Evolutionary conservation across 148 eudicot species (phyloP).

Genomic region (Simmondsia chinensis): DNA sequence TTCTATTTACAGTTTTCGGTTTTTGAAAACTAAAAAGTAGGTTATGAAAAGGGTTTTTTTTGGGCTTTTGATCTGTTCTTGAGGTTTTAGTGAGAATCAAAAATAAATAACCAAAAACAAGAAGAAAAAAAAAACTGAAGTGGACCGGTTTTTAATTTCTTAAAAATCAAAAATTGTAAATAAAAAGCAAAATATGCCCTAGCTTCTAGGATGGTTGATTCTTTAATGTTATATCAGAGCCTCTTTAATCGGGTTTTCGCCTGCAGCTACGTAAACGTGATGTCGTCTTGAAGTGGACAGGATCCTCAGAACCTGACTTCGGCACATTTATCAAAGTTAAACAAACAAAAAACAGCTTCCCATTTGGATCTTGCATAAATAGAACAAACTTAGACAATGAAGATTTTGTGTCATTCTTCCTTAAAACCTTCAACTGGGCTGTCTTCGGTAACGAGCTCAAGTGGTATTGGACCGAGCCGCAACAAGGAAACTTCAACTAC

Average conservation of each 20-base stretch:
- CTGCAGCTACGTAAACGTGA: constrained; percentile 86
- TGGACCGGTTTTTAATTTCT: too few species aligned
- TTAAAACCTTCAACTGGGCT: constrained; percentile 86
- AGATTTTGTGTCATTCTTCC: constrained; percentile 69
- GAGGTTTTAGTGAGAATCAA: too few species aligned
- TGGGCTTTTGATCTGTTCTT: too few species aligned
- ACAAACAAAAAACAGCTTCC: constrained; percentile 70
- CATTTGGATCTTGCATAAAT: constrained; percentile 68
- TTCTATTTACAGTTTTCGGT: too few species aligned
- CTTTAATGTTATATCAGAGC: not conserved
- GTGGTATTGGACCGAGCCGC: constrained; percentile 94
- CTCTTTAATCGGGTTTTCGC: too few species aligned
- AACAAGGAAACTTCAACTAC: constrained; percentile 68
- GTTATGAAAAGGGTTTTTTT: too few species aligned
- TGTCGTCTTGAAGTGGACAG: constrained; percentile 51
- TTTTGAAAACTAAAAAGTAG: too few species aligned
- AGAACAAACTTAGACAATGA: constrained; percentile 76
- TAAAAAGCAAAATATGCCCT: too few species aligned
- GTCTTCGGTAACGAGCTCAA: constrained; percentile 91
- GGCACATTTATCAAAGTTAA: constrained; percentile 51
- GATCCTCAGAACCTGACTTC: constrained; percentile 16
- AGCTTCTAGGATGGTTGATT: not conserved
- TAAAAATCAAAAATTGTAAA: too few species aligned
- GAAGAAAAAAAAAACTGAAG: too few species aligned
- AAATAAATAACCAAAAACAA: not conserved